These are phyloP conservation scores for Moricandia arvensis DNA, from an alignment of 345 rosid genomes.

Conservation along the genomic window DNA sequence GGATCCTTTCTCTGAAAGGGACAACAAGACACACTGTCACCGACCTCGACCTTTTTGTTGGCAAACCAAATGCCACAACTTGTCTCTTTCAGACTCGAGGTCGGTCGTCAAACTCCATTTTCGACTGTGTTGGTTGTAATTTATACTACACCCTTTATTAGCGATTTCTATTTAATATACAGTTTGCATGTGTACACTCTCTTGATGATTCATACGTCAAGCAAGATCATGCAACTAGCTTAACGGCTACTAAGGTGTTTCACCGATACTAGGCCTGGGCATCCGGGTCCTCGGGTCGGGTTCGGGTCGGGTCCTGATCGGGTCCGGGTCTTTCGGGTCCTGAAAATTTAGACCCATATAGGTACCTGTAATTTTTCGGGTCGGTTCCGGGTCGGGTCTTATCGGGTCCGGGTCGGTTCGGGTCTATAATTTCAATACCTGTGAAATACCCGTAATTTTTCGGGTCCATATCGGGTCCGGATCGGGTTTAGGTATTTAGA, in stretches of 20 bases:
- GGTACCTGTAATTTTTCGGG: too few relatives aligned
- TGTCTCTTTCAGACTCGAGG: constrained; percentile 16
- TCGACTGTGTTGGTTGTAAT: background rate
- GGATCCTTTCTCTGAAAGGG: constrained; percentile 14
- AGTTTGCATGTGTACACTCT: background rate
- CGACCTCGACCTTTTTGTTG: constrained; percentile 27
- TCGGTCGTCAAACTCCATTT: constrained; percentile 5
- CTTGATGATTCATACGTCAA: background rate
- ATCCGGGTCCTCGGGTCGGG: too few relatives aligned
- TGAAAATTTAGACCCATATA: too few relatives aligned
- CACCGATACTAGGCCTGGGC: background rate
- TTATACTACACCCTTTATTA: background rate
- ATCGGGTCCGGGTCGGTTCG: too few relatives aligned
- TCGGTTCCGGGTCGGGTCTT: too few relatives aligned
- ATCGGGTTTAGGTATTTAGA: too few relatives aligned
- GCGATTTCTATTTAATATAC: background rate
- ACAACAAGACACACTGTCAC: constrained; percentile 19
- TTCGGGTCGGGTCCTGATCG: too few relatives aligned
- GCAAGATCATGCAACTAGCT: background rate
- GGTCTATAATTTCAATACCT: too few relatives aligned
- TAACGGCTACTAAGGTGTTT: background rate
- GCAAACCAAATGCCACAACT: constrained; percentile 30
- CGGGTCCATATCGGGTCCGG: too few relatives aligned
- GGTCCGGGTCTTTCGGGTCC: too few relatives aligned
- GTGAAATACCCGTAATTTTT: too few relatives aligned